Evolutionary conservation across 73 alveolate species (phyloP).

Genomic region (Blepharisma japonicum): DNA sequence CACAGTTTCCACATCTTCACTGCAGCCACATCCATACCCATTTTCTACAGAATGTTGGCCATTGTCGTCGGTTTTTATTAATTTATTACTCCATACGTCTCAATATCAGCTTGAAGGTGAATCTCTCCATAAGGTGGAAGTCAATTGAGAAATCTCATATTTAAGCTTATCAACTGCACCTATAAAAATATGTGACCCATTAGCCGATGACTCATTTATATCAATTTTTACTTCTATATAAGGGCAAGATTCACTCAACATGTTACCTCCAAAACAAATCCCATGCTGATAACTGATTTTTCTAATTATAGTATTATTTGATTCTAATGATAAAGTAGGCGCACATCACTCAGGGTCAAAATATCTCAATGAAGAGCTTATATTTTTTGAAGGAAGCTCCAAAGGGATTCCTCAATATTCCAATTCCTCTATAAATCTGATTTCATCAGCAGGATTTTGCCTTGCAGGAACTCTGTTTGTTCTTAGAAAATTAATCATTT

Average conservation of each 20-base stretch:
- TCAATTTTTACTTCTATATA: slow-evolving; percentile 74
- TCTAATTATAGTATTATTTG: slow-evolving; percentile 43
- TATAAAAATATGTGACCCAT: slow-evolving; percentile 66
- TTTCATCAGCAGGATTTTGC: slow-evolving; percentile 56
- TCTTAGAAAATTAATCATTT: slow-evolving; percentile 58
- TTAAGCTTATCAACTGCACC: slow-evolving; percentile 77
- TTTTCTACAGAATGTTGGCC: slow-evolving; percentile 65
- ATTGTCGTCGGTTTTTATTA: slow-evolving; percentile 73
- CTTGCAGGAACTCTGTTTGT: slow-evolving; percentile 66
- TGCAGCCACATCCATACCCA: slow-evolving; percentile 81
- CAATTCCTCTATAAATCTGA: slow-evolving; percentile 66
- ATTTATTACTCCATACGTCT: slow-evolving; percentile 82
- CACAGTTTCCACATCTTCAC: slow-evolving; percentile 68
- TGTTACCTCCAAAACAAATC: slow-evolving; percentile 62
- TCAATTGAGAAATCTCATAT: slow-evolving; percentile 51
- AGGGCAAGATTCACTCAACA: slow-evolving; percentile 56
- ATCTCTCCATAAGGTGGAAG: slow-evolving; percentile 82
- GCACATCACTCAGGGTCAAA: slow-evolving; percentile 85
- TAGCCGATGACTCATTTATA: slow-evolving; percentile 58
- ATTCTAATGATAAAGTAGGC: slow-evolving; percentile 52
- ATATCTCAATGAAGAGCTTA: slow-evolving; percentile 27
- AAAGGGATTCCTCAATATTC: slow-evolving; percentile 81
- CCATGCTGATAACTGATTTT: slow-evolving; percentile 70
- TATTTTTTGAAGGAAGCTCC: slow-evolving; percentile 37
- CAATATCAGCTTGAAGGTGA: slow-evolving; percentile 74